phyloP scores from a whole-genome alignment of 192 early-diverging fungal genomes.

The Linnemannia elongata region DNA sequence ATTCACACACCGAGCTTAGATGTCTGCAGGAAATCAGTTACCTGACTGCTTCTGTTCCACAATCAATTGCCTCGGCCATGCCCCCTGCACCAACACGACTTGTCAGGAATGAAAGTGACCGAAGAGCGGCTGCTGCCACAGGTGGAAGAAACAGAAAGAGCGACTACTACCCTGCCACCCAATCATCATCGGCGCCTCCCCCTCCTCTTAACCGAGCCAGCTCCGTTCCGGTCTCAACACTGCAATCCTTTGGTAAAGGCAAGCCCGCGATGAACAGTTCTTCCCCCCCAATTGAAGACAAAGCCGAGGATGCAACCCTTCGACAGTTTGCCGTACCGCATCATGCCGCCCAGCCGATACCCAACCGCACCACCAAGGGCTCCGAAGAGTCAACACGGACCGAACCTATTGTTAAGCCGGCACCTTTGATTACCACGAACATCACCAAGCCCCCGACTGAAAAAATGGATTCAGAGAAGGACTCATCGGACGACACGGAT shows the following conservation, averaged over 20 bases:
- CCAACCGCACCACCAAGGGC: conserved; percentile 24
- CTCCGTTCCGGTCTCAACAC: conserved; percentile 31
- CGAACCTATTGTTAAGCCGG: conserved; percentile 14
- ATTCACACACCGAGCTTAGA: conserved; percentile 31
- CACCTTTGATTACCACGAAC: neutral
- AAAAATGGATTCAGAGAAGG: conserved; percentile 17
- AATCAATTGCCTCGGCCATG: conserved; percentile 35
- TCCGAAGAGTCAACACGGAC: conserved; percentile 10
- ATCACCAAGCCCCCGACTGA: neutral
- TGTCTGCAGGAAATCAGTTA: conserved; percentile 75
- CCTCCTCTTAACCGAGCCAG: conserved; percentile 28
- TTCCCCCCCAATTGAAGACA: conserved; percentile 36
- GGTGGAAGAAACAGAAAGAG: conserved; percentile 42
- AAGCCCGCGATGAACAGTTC: conserved; percentile 8
- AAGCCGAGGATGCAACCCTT: conserved; percentile 62
- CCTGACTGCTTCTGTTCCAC: conserved; percentile 60
- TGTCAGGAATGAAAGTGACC: conserved; percentile 39
- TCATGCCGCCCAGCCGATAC: neutral
- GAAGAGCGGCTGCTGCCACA: conserved; percentile 15
- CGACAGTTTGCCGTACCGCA: conserved; percentile 25
- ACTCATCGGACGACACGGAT: conserved; percentile 4
- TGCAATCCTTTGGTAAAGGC: conserved; percentile 19
- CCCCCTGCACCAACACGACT: conserved; percentile 36
- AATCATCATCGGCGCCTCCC: conserved; percentile 19
- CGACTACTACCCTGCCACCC: conserved; percentile 32